phyloP scores from a whole-genome alignment of 75 land plant species.

The Pinus tabuliformis region DNA sequence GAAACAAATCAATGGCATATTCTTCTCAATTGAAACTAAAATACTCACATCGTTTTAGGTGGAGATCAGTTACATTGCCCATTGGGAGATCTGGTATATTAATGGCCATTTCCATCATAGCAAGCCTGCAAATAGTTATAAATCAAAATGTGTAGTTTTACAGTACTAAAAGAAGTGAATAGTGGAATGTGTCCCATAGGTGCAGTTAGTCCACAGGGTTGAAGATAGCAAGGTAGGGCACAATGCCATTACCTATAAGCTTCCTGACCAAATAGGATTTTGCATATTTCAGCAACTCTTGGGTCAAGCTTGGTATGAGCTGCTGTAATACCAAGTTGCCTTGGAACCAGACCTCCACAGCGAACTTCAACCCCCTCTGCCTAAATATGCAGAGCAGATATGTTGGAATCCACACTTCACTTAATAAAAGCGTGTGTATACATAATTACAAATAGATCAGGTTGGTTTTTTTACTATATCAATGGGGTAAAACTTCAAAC shows the following conservation, averaged over 20 bases:
- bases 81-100: slow-evolving; percentile 63
- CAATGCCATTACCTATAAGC: slow-evolving; percentile 38
- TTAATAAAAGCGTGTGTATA: no score
- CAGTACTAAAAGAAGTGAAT: background rate
- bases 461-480: slow-evolving; percentile 47
- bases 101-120: slow-evolving; percentile 66
- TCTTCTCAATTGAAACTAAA: background rate
- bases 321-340: slow-evolving; percentile 66
- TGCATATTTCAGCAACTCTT: slow-evolving; percentile 55
- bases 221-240: no score
- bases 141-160: no score
- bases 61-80: slow-evolving; percentile 60
- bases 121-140: slow-evolving; percentile 30
- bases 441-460: no score
- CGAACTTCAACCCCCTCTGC: slow-evolving; percentile 64
- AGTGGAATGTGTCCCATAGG: no score
- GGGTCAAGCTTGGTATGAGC: slow-evolving; percentile 62
- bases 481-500: slow-evolving; percentile 51
- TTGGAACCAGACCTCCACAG: slow-evolving; percentile 53
- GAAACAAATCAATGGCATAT: no score
- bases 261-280: slow-evolving; percentile 64
- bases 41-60: slow-evolving; percentile 59
- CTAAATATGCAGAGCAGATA: slow-evolving; percentile 10
- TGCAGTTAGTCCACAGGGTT: no score
- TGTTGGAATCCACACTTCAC: no score